These are phyloP conservation scores for Rhododendron vialii DNA, from an alignment of 148 eudicot species.

Conservation along the genomic window DNA sequence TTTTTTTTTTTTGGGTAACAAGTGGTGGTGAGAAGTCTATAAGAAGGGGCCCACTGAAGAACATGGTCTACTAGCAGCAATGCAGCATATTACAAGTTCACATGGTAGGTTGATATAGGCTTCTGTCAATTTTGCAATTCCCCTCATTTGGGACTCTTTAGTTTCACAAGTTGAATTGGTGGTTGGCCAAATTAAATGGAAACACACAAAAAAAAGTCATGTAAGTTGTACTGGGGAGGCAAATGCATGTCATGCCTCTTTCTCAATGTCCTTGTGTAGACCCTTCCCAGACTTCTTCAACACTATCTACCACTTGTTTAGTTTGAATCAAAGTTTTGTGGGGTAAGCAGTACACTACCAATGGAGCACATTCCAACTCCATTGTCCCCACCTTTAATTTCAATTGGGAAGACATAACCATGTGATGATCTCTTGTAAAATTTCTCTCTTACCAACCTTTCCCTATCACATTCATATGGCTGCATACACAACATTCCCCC, in stretches of 20 bases:
- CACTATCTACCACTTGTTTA: neutral
- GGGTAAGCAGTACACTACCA: neutral
- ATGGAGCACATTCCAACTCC: neutral
- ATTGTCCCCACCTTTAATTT: neutral
- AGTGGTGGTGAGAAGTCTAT: neutral
- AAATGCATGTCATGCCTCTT: neutral
- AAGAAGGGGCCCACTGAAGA: neutral
- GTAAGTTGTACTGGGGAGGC: neutral
- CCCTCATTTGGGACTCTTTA: neutral
- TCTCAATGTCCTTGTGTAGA: neutral
- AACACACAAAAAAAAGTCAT: neutral
- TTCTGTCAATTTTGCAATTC: neutral
- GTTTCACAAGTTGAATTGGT: neutral
- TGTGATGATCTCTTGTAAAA: neutral
- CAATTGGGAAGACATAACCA: neutral
- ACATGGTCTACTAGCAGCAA: neutral
- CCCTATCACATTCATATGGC: neutral
- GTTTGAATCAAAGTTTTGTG: neutral
- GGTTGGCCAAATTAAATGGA: neutral
- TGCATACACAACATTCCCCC: neutral
- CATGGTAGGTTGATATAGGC: neutral
- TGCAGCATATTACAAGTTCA: neutral
- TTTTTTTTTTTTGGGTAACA: neutral
- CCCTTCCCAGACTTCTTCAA: neutral
- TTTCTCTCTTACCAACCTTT: neutral